Evolutionary conservation across 441 rosid species (phyloP), one percentile per base, ranked within the genome.

Genomic region (Brassica balearica): DNA sequence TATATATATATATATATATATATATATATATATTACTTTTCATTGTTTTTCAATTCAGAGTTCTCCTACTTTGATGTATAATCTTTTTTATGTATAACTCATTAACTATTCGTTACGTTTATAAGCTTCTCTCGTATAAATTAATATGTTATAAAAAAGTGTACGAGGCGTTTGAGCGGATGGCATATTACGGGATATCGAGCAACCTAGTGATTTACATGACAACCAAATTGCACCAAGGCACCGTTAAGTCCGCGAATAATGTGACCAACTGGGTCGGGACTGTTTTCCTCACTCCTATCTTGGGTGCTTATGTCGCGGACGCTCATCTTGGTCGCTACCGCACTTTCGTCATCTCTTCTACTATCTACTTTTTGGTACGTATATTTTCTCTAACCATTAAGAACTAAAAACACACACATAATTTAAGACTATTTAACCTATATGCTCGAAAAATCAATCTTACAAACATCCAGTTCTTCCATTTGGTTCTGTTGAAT

Each of bases 301-400:
- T 86, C 29, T 55, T 88, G 3, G 88, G 91, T 5, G 99, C 99
- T 1, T 96, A 96, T 20, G 75, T 77, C 0, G 80, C 75, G 0
- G 83, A 81, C 9, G 83, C 79, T 72, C 86, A 32, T 85, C 88
- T 75, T 77, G 97, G 98, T n/a, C 99, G 99, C 1, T 96, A 96
- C 68, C 83, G 90, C 92, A 93, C 97, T 34, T 93, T 96, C 48
- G 29, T 91, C 65, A 19, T 85, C 9, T 85, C 97, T 5, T 81
- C 81, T 23, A 3, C 63, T 1, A 82, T 96, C 62, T 96, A 93
- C 62, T 82, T 96, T 64, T 14, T 73, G 74, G 98, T 93, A 81
- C 0, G 83, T 69, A 51, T 15, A 55, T 17, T 17, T 55, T 55
- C 23, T 55, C 60, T 55, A 55, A 55, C 10, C 22, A 55, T 7